Percentiles rank a stretch among this genome's conserved stretches.
Conservation (phyloP, 106 monocot genomes). For the Phalaenopsis equestris region DNA sequence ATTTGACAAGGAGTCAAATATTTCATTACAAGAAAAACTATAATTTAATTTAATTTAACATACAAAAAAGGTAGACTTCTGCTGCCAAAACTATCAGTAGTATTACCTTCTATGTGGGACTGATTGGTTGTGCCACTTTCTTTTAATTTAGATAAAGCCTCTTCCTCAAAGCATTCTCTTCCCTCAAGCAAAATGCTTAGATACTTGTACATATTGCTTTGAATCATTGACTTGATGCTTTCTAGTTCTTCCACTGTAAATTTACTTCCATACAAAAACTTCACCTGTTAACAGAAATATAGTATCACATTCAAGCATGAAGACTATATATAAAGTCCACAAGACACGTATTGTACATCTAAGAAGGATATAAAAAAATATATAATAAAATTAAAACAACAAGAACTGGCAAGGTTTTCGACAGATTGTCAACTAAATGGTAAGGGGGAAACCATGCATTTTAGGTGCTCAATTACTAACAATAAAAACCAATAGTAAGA, state of each 20-base stretch:
- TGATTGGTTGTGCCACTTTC: slow-evolving; percentile 12
- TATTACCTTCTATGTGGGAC: slow-evolving; percentile 21
- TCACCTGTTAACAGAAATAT: slow-evolving; percentile 36
- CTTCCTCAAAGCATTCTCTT: slow-evolving; percentile 94
- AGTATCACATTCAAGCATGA: not conserved
- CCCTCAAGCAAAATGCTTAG: slow-evolving; percentile 88
- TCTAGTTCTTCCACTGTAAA: slow-evolving; percentile 72
- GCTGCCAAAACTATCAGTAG: not conserved
- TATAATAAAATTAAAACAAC: not conserved
- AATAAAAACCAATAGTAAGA: not conserved
- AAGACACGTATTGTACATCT: not conserved
- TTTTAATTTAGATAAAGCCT: slow-evolving; percentile 35
- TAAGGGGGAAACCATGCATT: not conserved
- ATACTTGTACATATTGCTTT: slow-evolving; percentile 95
- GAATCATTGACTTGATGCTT: slow-evolving; percentile 81
- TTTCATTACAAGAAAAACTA: not conserved
- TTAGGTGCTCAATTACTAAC: not conserved
- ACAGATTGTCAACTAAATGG: not conserved
- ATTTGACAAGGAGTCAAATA: not conserved
- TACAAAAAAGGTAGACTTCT: not conserved
- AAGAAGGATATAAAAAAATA: not conserved
- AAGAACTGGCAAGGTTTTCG: not conserved
- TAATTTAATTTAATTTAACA: not conserved
- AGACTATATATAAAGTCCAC: not conserved
- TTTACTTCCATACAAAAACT: slow-evolving; percentile 72